Base-by-base conservation (phyloP, 2,329 filamentous ascomycete species). In the Endoconidiophora polonica region DNA sequence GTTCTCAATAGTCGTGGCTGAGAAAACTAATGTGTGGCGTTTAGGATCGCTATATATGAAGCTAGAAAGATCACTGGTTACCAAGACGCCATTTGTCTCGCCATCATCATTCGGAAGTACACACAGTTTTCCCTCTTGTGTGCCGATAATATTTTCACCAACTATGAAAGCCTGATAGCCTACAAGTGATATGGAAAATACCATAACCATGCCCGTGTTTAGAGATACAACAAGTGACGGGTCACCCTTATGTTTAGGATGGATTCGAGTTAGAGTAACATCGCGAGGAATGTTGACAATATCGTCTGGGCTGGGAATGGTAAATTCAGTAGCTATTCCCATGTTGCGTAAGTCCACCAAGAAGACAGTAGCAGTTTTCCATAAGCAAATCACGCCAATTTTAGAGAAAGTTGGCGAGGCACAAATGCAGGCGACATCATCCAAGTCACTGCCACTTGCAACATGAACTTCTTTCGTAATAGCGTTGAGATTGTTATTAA, bases 11-110 rank as follows among this genome's bases (percentile, higher is more conserved):
- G 90, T 94, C 1, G 95, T 86, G 1, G 91, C 88, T 3, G 88
- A 94, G 65, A 93, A 98, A 1, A 94, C 79, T 39, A 95, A 82
- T 20, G 88, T 76, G 1, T 84, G 86, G 60, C 95, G 87, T 0
- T 81, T 79, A 6, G 37, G 46, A 7, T 53, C 51, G 24, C 83
- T 84, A 60, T 98, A 95, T 45, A 98, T 94, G 49, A 98, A 66
- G 55, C 86, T 95, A 0, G 91, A 85, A 60, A 95, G 86, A 59
- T 98, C 91, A 52, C 87, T 94, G 0, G 86, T 94, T 0, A 87
- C 86, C 61, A 98, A 94, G 0, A 98, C 80, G 57, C 84, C 93
- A 60, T 45, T 49, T 1, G 10, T 39, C 7, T 23, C 20, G 12
- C 74, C 83, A 0, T 86, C 67, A 0, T 74, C 76, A 44, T 81